Base-by-base conservation (phyloP, 164 flowering plant genomes). In the Amborella trichopoda region DNA sequence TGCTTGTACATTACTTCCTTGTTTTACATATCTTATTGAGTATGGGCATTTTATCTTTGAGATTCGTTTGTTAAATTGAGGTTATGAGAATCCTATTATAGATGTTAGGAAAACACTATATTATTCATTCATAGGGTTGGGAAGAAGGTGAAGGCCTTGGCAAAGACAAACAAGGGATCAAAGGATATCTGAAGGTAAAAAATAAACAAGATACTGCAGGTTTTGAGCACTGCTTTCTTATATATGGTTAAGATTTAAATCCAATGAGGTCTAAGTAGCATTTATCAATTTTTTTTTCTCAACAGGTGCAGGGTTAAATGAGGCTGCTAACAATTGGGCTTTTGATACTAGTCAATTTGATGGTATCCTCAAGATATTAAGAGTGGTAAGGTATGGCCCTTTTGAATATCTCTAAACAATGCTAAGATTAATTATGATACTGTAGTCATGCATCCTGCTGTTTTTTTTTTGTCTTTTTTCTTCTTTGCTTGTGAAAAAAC, bases 121-220 rank as follows among this genome's bases (percentile, higher is more conserved):
- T 37, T n/a, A 5, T 37, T 8, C 19, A 14, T 37, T 37, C 19
- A 6, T 41, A 87, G 99, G 99, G 99, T 6, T 91, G 99, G 99
- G 96, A 91, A 60, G 99, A 91, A 91, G 99, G 99, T 30, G 95
- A 91, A 61, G 99, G 99, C 26, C 84, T 91, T 21, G 99, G 99
- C 18, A 91, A 82, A 46, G 99, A 91, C 50, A 91, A 91, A 66
- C 96, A 87, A 71, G 99, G 99, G 53, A 91, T 91, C 67, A 91
- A 83, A 69, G 91, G 94, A 8, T 55, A 91, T 32, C 65, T 91
- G 20, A 67, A 73, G 60, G 99, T 84, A 23, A 68, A 78, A 53
- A 80, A 84, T 82, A 91, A 91, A 26, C 95, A 87, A 53, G 99
- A 91, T 59, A 84, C 88, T 36, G 23, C 59, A 54, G 96, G 96